Conservation (phyloP, 306 rosid genomes). For the Fragaria vesca region DNA sequence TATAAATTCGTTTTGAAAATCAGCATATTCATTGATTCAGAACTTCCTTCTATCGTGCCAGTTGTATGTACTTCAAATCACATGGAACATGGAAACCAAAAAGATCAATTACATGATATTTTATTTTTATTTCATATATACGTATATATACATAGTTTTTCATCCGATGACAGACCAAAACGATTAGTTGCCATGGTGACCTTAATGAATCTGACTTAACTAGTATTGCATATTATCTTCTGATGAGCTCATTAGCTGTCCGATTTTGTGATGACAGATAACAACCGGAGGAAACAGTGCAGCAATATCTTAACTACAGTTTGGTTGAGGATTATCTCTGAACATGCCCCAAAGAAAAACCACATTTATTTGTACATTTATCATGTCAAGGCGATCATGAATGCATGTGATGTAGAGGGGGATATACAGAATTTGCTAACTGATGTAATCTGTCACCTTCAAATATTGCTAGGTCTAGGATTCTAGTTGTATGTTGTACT, state of each 20-base stretch:
- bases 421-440: constrained; percentile 45
- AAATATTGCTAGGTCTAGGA: constrained; percentile 35
- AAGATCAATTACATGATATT: background rate
- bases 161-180: background rate
- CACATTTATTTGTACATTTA: constrained; percentile 62
- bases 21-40: background rate
- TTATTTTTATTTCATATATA: background rate
- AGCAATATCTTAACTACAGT: constrained; percentile 28
- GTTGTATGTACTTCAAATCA: background rate
- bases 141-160: background rate
- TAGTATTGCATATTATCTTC: background rate
- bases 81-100: background rate
- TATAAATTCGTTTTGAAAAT: background rate
- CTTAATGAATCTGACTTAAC: background rate
- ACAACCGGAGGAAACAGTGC: constrained; percentile 38
- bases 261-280: constrained; percentile 33
- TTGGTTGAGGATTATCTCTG: constrained; percentile 26
- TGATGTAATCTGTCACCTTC: constrained; percentile 42
- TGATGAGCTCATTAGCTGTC: constrained; percentile 27
- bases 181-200: background rate
- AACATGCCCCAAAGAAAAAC: constrained; percentile 31
- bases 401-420: constrained; percentile 44
- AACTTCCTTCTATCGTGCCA: background rate
- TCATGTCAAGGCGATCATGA: constrained; percentile 40
- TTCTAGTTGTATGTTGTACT: constrained; percentile 40